Conservation (phyloP, 2,329 filamentous ascomycete species). For the Paracoccidioides brasiliensis region DNA sequence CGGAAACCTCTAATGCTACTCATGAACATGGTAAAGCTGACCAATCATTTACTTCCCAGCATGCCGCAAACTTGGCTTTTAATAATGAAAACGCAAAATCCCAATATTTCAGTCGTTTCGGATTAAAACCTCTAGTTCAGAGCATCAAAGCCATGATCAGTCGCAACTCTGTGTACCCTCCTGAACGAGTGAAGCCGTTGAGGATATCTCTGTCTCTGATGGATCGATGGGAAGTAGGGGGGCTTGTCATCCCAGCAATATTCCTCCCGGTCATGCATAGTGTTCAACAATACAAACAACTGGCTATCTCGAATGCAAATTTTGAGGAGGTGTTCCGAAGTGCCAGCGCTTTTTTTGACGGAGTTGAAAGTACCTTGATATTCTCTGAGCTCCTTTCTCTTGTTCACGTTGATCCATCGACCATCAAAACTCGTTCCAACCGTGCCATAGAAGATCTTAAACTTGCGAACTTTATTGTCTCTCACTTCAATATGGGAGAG, state of each 20-base stretch:
- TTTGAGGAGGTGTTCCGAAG: slow-evolving; percentile 82
- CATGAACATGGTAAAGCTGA: slow-evolving; percentile 21
- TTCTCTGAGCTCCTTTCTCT: slow-evolving; percentile 69
- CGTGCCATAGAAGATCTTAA: slow-evolving; percentile 49
- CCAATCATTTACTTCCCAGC: slow-evolving; percentile 17
- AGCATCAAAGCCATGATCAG: slow-evolving; percentile 68
- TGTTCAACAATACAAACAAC: slow-evolving; percentile 58
- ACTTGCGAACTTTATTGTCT: slow-evolving; percentile 67
- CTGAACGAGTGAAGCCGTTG: slow-evolving; percentile 70
- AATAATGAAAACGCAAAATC: slow-evolving; percentile 45
- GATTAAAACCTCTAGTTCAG: slow-evolving; percentile 58
- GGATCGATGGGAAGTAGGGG: slow-evolving; percentile 97
- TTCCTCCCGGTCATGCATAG: slow-evolving; percentile 78
- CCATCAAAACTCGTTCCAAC: slow-evolving; percentile 37
- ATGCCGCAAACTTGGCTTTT: slow-evolving; percentile 17
- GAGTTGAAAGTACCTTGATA: slow-evolving; percentile 85
- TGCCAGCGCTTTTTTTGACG: slow-evolving; percentile 92
- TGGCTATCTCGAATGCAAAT: slow-evolving; percentile 51
- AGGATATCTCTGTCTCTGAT: slow-evolving; percentile 88
- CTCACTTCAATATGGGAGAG: slow-evolving; percentile 84
- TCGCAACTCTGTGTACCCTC: slow-evolving; percentile 38
- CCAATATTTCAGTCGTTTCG: slow-evolving; percentile 72
- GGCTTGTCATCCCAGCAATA: slow-evolving; percentile 72
- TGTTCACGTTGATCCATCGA: slow-evolving; percentile 39
- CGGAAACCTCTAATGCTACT: slow-evolving; percentile 41